Percentiles rank a stretch among this genome's conserved stretches.
phyloP scores from a whole-genome alignment of 345 rosid species.

The Linum lewisii region DNA sequence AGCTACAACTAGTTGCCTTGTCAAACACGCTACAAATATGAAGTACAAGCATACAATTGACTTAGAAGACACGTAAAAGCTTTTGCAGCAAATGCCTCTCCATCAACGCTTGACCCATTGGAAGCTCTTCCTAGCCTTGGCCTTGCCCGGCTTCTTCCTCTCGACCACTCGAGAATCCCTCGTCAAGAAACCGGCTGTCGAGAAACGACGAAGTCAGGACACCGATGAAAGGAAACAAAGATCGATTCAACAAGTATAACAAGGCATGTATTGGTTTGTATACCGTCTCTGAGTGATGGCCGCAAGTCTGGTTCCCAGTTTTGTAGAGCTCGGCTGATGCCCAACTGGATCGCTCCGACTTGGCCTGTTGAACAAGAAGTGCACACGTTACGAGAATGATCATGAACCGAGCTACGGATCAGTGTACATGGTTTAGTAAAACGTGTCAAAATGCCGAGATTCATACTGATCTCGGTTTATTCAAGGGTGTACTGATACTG shows the following conservation, averaged over 20 bases:
- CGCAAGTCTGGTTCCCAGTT: slow-evolving; percentile 92
- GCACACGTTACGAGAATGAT: background rate
- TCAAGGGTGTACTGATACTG: too few species aligned
- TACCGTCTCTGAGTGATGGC: slow-evolving; percentile 75
- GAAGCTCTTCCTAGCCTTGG: slow-evolving; percentile 97
- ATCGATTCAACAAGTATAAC: too few species aligned
- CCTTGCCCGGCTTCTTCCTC: slow-evolving; percentile 96
- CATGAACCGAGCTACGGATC: background rate
- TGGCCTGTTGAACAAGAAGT: slow-evolving; percentile 89
- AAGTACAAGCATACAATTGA: background rate
- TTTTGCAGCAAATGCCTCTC: background rate
- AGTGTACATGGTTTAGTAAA: too few species aligned
- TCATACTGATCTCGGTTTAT: too few species aligned
- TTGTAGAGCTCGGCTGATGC: slow-evolving; percentile 87
- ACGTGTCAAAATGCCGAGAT: too few species aligned
- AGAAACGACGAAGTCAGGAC: background rate
- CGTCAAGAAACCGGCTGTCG: slow-evolving; percentile 77
- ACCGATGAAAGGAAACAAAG: background rate
- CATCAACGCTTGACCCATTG: slow-evolving; percentile 97
- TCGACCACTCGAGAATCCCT: slow-evolving; percentile 94
- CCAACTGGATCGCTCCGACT: slow-evolving; percentile 87
- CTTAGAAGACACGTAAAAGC: background rate
- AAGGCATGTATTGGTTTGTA: background rate
- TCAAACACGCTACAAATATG: too few species aligned
- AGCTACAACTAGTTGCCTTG: background rate